phyloP scores from a whole-genome alignment of 2,329 filamentous ascomycete species.

The Nigrospora osmanthi region DNA sequence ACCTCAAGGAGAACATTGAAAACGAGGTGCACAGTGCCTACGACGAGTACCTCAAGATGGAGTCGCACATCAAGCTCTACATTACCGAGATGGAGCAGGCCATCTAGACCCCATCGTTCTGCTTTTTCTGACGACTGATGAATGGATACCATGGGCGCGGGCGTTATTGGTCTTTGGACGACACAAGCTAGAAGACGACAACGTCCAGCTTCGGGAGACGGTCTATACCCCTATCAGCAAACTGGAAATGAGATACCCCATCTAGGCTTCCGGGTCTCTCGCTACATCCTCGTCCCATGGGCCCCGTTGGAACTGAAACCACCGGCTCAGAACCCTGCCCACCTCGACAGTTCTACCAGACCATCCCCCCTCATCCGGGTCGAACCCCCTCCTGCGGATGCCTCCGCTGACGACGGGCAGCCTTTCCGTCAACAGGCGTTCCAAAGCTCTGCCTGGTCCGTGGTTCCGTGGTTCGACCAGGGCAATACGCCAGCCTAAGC shows the following conservation, averaged over 20 bases:
- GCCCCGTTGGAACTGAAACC: constrained; percentile 50
- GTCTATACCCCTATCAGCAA: no score
- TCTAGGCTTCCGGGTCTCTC: no score
- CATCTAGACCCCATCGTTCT: constrained; percentile 30
- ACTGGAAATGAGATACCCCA: no score
- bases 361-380: constrained; percentile 44
- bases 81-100: constrained; percentile 98
- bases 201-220: no score
- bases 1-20: constrained; percentile 96
- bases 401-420: constrained; percentile 57
- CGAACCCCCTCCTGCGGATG: constrained; percentile 29
- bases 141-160: constrained; percentile 27
- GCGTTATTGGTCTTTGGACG: not conserved
- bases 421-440: constrained; percentile 37
- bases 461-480: constrained; percentile 35
- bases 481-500: constrained; percentile 33
- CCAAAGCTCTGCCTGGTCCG: constrained; percentile 12
- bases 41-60: constrained; percentile 95
- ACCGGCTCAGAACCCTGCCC: constrained; percentile 50
- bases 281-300: constrained; percentile 18
- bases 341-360: constrained; percentile 51
- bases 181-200: no score
- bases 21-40: constrained; percentile 85
- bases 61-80: constrained; percentile 93
- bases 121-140: constrained; percentile 20